phyloP scores from a whole-genome alignment of 345 rosid genomes.

The Eucalyptus shirleyi region DNA sequence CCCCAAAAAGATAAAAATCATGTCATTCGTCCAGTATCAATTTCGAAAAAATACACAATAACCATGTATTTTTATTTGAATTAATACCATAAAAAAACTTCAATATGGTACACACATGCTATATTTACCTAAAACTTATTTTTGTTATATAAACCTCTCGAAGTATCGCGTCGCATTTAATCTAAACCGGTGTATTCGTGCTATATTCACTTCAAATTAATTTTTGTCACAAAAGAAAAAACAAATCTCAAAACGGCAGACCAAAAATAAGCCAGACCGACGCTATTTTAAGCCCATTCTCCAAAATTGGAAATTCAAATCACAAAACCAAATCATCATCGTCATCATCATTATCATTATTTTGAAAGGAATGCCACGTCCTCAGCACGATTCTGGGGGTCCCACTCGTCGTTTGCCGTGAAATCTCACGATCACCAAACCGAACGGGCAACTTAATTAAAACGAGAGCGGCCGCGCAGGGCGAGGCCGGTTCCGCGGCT shows the following conservation, averaged over 20 bases:
- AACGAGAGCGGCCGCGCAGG: not conserved
- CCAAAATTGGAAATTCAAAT: not conserved
- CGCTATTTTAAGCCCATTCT: not conserved
- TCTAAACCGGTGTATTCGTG: accelerated
- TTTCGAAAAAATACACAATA: no score
- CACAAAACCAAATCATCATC: not conserved
- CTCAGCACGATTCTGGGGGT: not conserved
- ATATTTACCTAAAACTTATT: no score
- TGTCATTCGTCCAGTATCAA: no score
- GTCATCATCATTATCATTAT: not conserved
- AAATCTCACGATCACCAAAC: not conserved
- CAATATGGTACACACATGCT: accelerated
- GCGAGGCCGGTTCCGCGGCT: not conserved
- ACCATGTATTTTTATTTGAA: no score
- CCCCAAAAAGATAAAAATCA: no score
- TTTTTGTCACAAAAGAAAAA: not conserved
- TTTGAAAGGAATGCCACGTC: not conserved
- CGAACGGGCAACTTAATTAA: not conserved
- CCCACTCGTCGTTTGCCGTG: not conserved
- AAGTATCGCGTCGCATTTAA: no score
- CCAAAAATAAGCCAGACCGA: not conserved
- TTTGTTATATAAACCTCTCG: no score
- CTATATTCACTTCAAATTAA: accelerated
- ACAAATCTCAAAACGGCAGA: not conserved
- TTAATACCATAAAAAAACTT: no score